Evolutionary conservation across 2,329 filamentous ascomycete species (phyloP).

Genomic region (Xylaria polymorpha): DNA sequence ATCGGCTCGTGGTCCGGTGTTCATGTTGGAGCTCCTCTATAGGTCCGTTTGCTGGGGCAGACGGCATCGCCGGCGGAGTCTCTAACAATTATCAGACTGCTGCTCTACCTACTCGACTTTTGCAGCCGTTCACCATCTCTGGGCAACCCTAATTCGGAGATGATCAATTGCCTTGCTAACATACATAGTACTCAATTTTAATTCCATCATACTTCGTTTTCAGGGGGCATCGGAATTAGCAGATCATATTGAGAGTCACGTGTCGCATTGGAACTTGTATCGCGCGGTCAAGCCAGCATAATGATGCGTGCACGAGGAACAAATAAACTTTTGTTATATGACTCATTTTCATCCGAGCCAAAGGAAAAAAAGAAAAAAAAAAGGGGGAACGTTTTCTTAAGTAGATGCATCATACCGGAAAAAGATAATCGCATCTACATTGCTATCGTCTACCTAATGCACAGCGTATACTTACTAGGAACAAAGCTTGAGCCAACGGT

Average conservation of each 20-base stretch:
- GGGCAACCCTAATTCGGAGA: neutral
- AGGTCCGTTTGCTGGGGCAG: slow-evolving; percentile 32
- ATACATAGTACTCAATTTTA: neutral
- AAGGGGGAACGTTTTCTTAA: neutral
- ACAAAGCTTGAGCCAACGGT: slow-evolving; percentile 18
- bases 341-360: slow-evolving; percentile 18
- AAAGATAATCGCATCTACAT: neutral
- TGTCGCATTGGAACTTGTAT: slow-evolving; percentile 17
- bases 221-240: neutral
- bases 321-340: neutral
- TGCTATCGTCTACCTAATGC: neutral
- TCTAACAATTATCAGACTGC: slow-evolving; percentile 43
- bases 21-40: slow-evolving; percentile 26
- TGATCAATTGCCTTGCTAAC: neutral
- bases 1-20: slow-evolving; percentile 35
- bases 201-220: neutral
- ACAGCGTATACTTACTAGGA: neutral
- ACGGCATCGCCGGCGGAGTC: slow-evolving; percentile 49
- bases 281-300: neutral
- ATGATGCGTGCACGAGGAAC: too few species aligned
- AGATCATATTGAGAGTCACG: slow-evolving; percentile 14
- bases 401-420: neutral
- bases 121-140: neutral
- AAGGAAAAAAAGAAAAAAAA: neutral
- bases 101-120: neutral